These are phyloP conservation scores for Castanospermum australe DNA, from an alignment of 306 rosid species.

Conservation along the genomic window DNA sequence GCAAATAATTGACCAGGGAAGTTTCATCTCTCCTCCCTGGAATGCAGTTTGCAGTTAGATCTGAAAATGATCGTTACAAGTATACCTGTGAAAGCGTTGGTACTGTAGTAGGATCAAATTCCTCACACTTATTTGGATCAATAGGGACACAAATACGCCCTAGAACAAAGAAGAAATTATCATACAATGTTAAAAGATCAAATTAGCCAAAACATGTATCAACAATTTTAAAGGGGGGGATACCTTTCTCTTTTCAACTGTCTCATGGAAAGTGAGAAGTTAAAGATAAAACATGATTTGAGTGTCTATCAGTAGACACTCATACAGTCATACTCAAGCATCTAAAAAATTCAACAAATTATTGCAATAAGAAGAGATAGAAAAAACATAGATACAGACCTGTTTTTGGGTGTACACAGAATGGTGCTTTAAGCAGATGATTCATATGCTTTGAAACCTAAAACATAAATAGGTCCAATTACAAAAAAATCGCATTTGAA, in stretches of 20 bases:
- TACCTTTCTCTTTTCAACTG: neutral
- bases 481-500: neutral
- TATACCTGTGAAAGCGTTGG: constrained; percentile 77
- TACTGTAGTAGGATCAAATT: constrained; percentile 80
- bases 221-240: neutral
- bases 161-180: constrained; percentile 36
- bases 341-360: neutral
- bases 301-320: neutral
- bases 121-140: constrained; percentile 76
- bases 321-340: neutral
- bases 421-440: constrained; percentile 88
- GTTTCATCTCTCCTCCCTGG: neutral
- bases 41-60: neutral
- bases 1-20: constrained; percentile 3
- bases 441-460: constrained; percentile 93
- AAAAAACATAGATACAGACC: constrained; percentile 39
- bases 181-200: constrained; percentile 8
- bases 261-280: neutral
- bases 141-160: constrained; percentile 86
- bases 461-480: constrained; percentile 5
- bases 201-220: neutral
- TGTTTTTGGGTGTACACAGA: constrained; percentile 88
- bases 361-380: neutral
- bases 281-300: neutral
- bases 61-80: constrained; percentile 8